phyloP scores from a whole-genome alignment of 805 yeast species.

The Candida pseudofarinosa region DNA sequence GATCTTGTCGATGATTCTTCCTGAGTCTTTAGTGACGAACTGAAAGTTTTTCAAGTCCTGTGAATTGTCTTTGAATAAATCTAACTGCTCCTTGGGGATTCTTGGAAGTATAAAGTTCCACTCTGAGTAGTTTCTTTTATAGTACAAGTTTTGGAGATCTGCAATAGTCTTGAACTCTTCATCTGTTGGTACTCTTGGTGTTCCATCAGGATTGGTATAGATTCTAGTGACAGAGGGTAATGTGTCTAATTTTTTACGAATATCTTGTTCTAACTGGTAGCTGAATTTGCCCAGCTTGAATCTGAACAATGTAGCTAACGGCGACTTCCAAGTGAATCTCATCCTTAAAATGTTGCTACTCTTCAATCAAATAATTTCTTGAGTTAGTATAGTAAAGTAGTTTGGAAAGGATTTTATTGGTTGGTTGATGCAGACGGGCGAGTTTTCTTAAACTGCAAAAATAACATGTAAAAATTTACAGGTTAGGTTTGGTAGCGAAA shows the following conservation, averaged over 20 bases:
- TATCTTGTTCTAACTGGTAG: slow-evolving; percentile 53
- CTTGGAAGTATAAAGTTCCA: slow-evolving; percentile 44
- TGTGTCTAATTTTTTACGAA: slow-evolving; percentile 56
- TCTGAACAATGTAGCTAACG: slow-evolving; percentile 36
- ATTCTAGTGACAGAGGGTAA: slow-evolving; percentile 63
- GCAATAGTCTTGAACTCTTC: slow-evolving; percentile 70
- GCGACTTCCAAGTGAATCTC: slow-evolving; percentile 42
- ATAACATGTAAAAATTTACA: not conserved
- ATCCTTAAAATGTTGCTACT: slow-evolving; percentile 13
- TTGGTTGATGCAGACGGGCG: slow-evolving; percentile 10
- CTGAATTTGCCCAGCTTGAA: slow-evolving; percentile 39
- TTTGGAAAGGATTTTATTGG: slow-evolving; percentile 22
- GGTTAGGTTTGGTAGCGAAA: no score
- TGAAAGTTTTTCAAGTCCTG: slow-evolving; percentile 56
- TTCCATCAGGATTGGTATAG: slow-evolving; percentile 72
- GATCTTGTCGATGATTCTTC: slow-evolving; percentile 73
- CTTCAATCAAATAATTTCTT: slow-evolving; percentile 1
- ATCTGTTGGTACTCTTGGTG: slow-evolving; percentile 66
- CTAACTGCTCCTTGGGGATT: slow-evolving; percentile 51
- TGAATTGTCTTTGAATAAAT: slow-evolving; percentile 57
- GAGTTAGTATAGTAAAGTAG: slow-evolving; percentile 2
- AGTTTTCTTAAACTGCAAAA: slow-evolving; percentile 6
- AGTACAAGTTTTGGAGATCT: slow-evolving; percentile 58
- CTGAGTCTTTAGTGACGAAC: slow-evolving; percentile 44
- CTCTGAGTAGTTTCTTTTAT: slow-evolving; percentile 51